Conservation (phyloP, 257 asterid species). For the Galeopsis tetrahit region DNA sequence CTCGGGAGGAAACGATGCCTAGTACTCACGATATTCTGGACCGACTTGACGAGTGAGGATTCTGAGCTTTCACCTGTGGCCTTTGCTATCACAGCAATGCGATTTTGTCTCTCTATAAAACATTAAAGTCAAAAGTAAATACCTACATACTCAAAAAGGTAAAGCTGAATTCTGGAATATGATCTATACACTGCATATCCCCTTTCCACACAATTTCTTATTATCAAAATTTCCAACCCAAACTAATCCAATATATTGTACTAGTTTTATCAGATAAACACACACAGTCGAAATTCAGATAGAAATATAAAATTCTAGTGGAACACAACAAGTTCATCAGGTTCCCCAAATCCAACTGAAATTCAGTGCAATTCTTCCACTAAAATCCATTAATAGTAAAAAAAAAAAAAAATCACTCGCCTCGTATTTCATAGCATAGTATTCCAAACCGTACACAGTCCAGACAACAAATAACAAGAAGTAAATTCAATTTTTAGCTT, state of each 20-base stretch:
- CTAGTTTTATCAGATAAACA: background rate
- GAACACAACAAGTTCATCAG: background rate
- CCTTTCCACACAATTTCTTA: background rate
- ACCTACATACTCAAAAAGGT: background rate
- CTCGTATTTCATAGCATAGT: background rate
- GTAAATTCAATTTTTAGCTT: background rate
- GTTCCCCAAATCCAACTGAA: background rate
- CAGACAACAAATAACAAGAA: background rate
- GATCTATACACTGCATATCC: background rate
- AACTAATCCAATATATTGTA: background rate
- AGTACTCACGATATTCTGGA: slow-evolving; percentile 70
- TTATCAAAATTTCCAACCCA: background rate
- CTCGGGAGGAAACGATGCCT: slow-evolving; percentile 6
- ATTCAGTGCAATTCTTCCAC: background rate
- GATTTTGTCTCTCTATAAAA: slow-evolving; percentile 50
- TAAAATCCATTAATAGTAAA: background rate
- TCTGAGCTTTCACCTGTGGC: slow-evolving; percentile 73
- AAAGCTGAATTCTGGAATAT: background rate
- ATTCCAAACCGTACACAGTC: background rate
- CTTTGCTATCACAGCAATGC: slow-evolving; percentile 52
- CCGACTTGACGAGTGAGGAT: slow-evolving; percentile 64
- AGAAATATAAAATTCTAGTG: background rate
- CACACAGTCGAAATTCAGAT: background rate
- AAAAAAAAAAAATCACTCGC: background rate
- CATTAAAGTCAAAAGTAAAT: slow-evolving; percentile 20